A percentile compares a stretch with the other conserved stretches of the same genome.
These are phyloP conservation scores for Gilbertella persicaria DNA, from an alignment of 371 early-diverging fungal genomes.

Conservation along the genomic window DNA sequence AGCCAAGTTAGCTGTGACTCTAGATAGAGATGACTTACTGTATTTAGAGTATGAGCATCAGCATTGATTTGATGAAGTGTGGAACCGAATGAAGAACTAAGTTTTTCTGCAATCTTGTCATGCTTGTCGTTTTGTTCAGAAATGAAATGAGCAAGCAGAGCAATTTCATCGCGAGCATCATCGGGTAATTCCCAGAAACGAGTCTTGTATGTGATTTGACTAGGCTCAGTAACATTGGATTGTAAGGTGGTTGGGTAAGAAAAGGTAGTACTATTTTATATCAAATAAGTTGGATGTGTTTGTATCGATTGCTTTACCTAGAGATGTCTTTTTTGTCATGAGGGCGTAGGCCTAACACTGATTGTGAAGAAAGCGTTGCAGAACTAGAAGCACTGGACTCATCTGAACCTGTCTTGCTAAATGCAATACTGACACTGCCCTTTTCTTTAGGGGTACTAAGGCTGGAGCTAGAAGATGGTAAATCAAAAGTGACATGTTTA, in stretches of 20 bases:
- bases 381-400: neutral
- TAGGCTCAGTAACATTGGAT: slow-evolving; percentile 11
- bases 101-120: slow-evolving; percentile 10
- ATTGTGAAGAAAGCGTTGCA: neutral
- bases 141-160: slow-evolving; percentile 20
- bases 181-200: slow-evolving; percentile 26
- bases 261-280: slow-evolving; percentile 1
- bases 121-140: slow-evolving; percentile 18
- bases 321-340: slow-evolving; percentile 5
- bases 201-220: slow-evolving; percentile 21
- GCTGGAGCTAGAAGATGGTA: neutral
- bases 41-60: slow-evolving; percentile 1
- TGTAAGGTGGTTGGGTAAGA: slow-evolving; percentile 11
- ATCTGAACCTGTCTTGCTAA: slow-evolving; percentile 4
- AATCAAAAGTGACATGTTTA: slow-evolving; percentile 3
- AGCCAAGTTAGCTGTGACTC: neutral
- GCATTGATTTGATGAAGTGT: slow-evolving; percentile 6
- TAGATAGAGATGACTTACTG: slow-evolving; percentile 9
- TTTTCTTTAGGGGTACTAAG: slow-evolving; percentile 1
- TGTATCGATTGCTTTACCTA: slow-evolving; percentile 8
- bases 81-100: slow-evolving; percentile 15
- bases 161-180: slow-evolving; percentile 18
- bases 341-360: slow-evolving; percentile 4
- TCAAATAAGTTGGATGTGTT: too few relatives aligned
- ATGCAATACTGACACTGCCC: slow-evolving; percentile 12